Base-by-base conservation (phyloP, 495 filamentous ascomycete genomes). In the Cercophora newfieldiana region DNA sequence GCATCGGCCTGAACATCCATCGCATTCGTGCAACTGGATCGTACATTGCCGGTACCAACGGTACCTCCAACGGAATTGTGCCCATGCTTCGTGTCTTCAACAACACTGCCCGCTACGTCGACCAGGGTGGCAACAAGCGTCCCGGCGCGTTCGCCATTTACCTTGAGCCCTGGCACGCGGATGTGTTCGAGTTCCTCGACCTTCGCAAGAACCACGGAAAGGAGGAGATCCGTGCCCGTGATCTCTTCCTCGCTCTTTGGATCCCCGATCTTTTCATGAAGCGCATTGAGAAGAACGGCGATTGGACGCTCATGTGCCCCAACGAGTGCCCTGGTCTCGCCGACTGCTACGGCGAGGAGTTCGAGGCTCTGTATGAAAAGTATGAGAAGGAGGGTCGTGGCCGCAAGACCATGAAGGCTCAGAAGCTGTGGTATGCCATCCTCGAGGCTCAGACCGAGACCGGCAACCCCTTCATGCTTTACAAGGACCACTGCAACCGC, bases 251-350 rank as follows among this genome's bases (percentile, higher is more conserved):
- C 67, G 95, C 95, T 69, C 87, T 99, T 54, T 99, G 95, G 95
- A 96, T 96, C 63, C 94, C 96, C 19, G 95, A 99, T 82, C 86
- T 99, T 26, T 99, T 99, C 88, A 99, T 99, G 95, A 96, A 95
- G 84, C 93, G 95, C 72, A 94, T 99, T 55, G 93, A 99, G 82
- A 85, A 89, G 78, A 99, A 99, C 78, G 89, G 86, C 44, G 90
- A 94, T 47, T 99, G 95, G 95, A 97, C 94, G 26, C 85, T 99
- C 49, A 96, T 99, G 88, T 98, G 95, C 77, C 95, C 95, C 53
- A 94, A 92, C 72, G 95, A 99, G 79, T 93, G 91, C 71, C 91
- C 93, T 58, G 96, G 94, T 50, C 84, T 99, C 55, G 93, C 96
- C 59, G 95, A 99, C 81, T 90, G 96, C 68, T 98, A 96, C 72